Conservation (phyloP, 176 grass and related monocot species). For the Lolium multiflorum region DNA sequence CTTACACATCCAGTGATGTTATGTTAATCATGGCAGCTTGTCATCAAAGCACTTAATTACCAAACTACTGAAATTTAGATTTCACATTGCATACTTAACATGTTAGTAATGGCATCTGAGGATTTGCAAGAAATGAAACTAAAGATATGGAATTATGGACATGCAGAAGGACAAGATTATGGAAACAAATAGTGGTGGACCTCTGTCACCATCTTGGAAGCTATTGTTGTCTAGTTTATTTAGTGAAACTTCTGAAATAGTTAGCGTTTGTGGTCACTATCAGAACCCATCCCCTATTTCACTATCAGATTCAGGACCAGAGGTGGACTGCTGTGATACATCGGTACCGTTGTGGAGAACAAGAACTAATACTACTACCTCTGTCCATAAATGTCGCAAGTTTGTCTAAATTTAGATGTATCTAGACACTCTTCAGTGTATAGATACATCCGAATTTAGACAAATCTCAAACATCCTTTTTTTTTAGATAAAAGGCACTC, state of each 20-base stretch:
- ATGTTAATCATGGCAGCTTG: not conserved
- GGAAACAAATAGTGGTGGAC: not conserved
- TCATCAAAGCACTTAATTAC: not conserved
- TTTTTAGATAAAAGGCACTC: too few relatives aligned
- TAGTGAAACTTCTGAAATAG: conserved; percentile 20
- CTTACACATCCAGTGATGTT: not conserved
- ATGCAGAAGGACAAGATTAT: not conserved
- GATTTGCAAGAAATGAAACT: conserved; percentile 1
- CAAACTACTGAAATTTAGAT: conserved; percentile 10
- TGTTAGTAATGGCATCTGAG: not conserved
- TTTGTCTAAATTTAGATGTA: too few relatives aligned
- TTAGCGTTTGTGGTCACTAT: conserved; percentile 30
- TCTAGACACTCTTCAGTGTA: too few relatives aligned
- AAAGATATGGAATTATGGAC: not conserved
- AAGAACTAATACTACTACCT: conserved; percentile 12
- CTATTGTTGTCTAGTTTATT: conserved; percentile 19
- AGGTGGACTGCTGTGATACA: not conserved
- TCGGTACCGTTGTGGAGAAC: not conserved
- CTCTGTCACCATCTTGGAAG: not conserved
- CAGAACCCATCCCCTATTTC: conserved; percentile 32
- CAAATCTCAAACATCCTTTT: too few relatives aligned
- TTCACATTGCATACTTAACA: not conserved
- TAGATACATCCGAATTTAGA: too few relatives aligned
- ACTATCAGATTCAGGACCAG: conserved; percentile 34
- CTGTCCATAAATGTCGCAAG: too few relatives aligned